phyloP scores from a whole-genome alignment of 305 asterid genomes.

The Fraxinus baroniana region DNA sequence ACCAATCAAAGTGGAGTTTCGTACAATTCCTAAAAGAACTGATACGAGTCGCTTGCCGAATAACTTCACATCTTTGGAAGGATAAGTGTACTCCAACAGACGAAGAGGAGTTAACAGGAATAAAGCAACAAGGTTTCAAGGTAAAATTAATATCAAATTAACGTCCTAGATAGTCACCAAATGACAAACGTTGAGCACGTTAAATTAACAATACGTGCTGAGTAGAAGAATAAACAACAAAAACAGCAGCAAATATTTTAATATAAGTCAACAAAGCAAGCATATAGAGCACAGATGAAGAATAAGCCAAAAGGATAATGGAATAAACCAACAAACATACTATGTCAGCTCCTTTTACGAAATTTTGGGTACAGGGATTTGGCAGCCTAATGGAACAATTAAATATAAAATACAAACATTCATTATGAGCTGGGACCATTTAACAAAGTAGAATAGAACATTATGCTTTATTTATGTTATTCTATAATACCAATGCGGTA shows the following conservation, averaged over 20 bases:
- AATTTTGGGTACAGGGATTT: background rate
- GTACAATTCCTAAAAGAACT: constrained; percentile 5
- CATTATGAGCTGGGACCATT: background rate
- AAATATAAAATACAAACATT: background rate
- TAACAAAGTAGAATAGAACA: background rate
- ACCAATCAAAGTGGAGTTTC: constrained; percentile 25
- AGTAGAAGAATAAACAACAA: background rate
- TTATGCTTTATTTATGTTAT: background rate
- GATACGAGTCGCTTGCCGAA: background rate
- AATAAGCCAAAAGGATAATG: constrained; percentile 11
- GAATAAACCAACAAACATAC: too few relatives aligned
- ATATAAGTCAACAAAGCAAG: background rate
- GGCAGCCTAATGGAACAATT: constrained; percentile 2
- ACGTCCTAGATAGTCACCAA: background rate
- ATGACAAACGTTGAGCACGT: background rate
- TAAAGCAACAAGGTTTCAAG: background rate
- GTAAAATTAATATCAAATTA: background rate
- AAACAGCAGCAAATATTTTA: background rate
- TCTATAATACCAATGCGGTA: background rate
- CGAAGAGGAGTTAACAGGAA: background rate
- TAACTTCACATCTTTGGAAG: background rate
- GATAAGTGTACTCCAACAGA: constrained; percentile 4
- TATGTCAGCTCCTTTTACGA: background rate
- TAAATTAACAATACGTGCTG: background rate
- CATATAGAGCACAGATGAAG: constrained; percentile 1